Evolutionary conservation across 2,329 filamentous ascomycete genomes (phyloP).

Genomic region (Zopfia rhizophila): DNA sequence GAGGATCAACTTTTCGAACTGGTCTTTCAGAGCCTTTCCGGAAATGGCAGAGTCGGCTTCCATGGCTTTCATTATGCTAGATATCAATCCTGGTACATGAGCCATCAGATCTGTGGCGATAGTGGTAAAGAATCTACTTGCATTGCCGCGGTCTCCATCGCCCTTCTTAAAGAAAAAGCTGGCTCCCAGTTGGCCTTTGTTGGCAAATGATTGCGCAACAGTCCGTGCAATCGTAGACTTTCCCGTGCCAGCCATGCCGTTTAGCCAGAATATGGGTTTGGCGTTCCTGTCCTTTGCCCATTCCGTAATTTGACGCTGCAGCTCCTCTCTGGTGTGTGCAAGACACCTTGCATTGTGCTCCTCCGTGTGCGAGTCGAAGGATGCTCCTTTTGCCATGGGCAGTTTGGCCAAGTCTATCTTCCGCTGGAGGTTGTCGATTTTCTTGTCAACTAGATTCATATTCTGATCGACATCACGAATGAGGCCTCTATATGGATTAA

Average conservation of each 20-base stretch:
- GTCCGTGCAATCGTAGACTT: too few species aligned
- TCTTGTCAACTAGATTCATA: too few species aligned
- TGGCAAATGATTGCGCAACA: conserved; percentile 10
- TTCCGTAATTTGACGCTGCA: neutral
- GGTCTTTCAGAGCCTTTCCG: neutral
- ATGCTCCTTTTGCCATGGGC: neutral
- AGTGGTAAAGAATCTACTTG: neutral
- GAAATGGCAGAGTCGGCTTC: neutral
- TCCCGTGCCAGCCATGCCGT: conserved; percentile 30
- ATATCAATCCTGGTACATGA: neutral
- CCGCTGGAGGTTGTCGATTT: too few species aligned
- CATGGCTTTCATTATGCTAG: neutral
- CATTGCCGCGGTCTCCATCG: neutral
- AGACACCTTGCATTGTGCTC: neutral
- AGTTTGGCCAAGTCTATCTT: neutral
- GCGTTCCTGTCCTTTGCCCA: neutral
- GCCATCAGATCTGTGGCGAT: neutral
- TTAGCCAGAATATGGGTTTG: conserved; percentile 5
- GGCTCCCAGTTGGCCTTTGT: neutral
- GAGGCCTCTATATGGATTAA: neutral
- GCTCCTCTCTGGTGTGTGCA: neutral
- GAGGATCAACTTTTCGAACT: conserved; percentile 5
- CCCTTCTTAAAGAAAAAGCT: conserved; percentile 11
- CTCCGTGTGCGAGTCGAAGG: neutral
- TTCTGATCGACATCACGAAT: neutral